phyloP scores from a whole-genome alignment of 352 stramenopile species.

The Globisporangium alternatum region DNA sequence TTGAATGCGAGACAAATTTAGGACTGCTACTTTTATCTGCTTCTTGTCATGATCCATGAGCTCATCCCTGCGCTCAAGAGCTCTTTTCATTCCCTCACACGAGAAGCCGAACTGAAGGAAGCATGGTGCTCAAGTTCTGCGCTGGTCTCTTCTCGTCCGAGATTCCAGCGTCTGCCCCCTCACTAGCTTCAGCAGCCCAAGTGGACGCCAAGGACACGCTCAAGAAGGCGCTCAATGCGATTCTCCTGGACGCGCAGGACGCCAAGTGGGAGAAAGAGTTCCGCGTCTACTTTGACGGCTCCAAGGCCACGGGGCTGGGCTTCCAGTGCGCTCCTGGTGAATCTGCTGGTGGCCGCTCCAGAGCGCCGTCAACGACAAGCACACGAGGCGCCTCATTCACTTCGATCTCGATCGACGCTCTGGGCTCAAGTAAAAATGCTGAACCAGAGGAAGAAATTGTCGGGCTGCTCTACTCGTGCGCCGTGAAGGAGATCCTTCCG shows the following conservation, averaged over 20 bases:
- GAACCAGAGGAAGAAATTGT: neutral
- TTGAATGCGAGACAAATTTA: slow-evolving; percentile 1
- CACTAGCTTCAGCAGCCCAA: slow-evolving; percentile 2
- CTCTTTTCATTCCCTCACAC: neutral
- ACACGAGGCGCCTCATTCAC: neutral
- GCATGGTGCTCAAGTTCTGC: slow-evolving; percentile 59
- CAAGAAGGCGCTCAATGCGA: slow-evolving; percentile 5
- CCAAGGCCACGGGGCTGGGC: slow-evolving; percentile 41
- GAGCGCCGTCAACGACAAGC: neutral
- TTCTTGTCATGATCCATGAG: neutral
- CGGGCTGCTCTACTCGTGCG: slow-evolving; percentile 32
- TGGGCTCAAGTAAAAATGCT: neutral
- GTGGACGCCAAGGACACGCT: slow-evolving; percentile 22
- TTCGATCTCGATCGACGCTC: slow-evolving; percentile 1
- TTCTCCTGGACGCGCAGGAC: slow-evolving; percentile 17
- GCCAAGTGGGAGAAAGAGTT: slow-evolving; percentile 56
- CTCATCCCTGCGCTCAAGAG: neutral
- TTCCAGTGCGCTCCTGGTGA: slow-evolving; percentile 25
- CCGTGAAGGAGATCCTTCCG: slow-evolving; percentile 37
- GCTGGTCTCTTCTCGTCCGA: slow-evolving; percentile 21
- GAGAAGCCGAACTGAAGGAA: neutral
- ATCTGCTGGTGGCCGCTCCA: too few species aligned
- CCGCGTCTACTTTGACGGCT: slow-evolving; percentile 51
- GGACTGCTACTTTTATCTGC: slow-evolving; percentile 1
- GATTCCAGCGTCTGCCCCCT: neutral